phyloP scores from a whole-genome alignment of 108 stramenopile species.

The Cyclotella baltica region DNA sequence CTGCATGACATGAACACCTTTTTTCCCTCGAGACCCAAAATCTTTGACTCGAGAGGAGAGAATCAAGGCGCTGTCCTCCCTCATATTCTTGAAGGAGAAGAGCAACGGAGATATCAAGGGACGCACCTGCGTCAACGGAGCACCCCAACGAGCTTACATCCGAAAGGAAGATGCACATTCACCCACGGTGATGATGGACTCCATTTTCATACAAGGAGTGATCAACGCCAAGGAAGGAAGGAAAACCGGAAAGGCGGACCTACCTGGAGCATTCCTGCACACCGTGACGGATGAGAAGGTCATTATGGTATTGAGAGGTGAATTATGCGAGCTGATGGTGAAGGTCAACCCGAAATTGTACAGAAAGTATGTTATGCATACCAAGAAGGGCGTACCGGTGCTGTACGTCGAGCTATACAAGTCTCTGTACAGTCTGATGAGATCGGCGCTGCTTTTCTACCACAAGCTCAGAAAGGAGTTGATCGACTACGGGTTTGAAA shows the following conservation, averaged over 20 bases:
- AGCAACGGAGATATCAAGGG: conserved; percentile 49
- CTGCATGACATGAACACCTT: conserved; percentile 44
- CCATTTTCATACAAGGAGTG: not conserved
- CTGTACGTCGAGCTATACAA: conserved; percentile 8
- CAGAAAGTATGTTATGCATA: conserved; percentile 15
- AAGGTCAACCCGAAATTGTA: conserved; percentile 31
- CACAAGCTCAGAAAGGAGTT: conserved; percentile 1
- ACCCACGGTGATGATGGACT: conserved; percentile 4
- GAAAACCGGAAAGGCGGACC: conserved; percentile 48
- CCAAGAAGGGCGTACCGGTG: conserved; percentile 14
- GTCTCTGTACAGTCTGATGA: conserved; percentile 14
- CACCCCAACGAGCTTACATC: conserved; percentile 18
- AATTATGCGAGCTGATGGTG: conserved; percentile 34
- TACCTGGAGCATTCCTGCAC: conserved; percentile 65
- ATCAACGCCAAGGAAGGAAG: conserved; percentile 12
- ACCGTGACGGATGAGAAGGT: conserved; percentile 42
- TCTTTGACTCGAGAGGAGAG: conserved; percentile 41
- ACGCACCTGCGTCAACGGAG: conserved; percentile 33
- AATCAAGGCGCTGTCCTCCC: conserved; percentile 38
- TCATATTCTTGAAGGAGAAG: conserved; percentile 61
- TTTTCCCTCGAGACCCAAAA: conserved; percentile 20
- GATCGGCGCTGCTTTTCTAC: conserved; percentile 17
- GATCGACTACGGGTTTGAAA: conserved; percentile 1
- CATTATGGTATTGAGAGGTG: conserved; percentile 31
- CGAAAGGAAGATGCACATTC: conserved; percentile 12